Base-by-base conservation (phyloP, 495 filamentous ascomycete genomes). In the Staphylotrichum longicolle region DNA sequence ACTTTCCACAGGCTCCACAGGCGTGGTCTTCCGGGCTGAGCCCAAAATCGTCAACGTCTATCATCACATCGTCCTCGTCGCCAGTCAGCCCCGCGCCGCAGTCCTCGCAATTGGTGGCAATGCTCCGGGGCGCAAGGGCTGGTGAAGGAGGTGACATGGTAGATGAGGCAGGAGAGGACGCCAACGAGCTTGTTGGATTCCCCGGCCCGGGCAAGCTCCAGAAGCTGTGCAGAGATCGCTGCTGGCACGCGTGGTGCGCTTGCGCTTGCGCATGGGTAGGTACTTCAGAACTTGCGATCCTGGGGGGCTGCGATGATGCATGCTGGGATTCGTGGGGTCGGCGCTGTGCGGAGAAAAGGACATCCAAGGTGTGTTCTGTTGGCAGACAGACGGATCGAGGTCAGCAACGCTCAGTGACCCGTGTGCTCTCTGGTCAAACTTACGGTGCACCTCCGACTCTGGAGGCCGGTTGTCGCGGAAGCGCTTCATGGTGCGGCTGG, bases 381-480 rank as follows among this genome's bases (percentile, higher is more conserved):
- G 20, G 20, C 20, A 27, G n/a, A 40, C 27, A 42, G 37, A 3
- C 5, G 10, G 34, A n/a, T 7, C 5, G 45, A 34, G 20, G 47
- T 61, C 32, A 61, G 57, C 54, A 62, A 66, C n/a, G 63, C 15
- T 52, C 20, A 6, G 34, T 14, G 37, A 47, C 14, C 12, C 7
- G 42, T 30, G n/a, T 40, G 40, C 7, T 30, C 47, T 14, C 3
- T 50, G 39, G 47, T 33, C n/a, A 37, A 54, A 71, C 79, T 70
- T 73, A 81, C 79, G 71, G 57, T 81, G 74, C 14, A 82, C 73
- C 58, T 78, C 72, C 11, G 70, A 62, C 45, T 81, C 77, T 8
- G 79, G 75, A n/a, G 79, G 79, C 10, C 79, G 69, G 63, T 73
- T 79, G 70, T 80, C 71, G 45, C 79, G 79, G 52, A 77, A 74